Conservation (phyloP, 2,329 filamentous ascomycete species). For the Ceratocystis lukuohia region DNA sequence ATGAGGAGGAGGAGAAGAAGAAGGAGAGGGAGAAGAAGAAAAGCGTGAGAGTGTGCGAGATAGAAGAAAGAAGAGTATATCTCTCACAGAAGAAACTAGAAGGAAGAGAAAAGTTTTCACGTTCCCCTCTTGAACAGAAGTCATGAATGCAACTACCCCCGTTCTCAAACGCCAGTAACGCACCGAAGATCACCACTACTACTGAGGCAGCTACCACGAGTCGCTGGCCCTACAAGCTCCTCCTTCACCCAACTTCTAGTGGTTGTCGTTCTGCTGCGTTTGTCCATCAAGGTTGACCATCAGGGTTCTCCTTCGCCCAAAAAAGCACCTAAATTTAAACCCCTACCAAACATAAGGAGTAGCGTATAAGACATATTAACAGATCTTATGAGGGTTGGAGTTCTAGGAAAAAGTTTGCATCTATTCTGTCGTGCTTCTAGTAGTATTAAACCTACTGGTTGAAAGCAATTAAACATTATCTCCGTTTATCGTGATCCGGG, state of each 20-base stretch:
- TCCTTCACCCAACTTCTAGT: not conserved
- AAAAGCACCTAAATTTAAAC: not conserved
- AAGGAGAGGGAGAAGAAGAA: not conserved
- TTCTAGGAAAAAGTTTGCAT: not conserved
- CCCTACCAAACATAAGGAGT: not conserved
- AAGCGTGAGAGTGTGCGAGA: not conserved
- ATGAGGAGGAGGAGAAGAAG: not conserved
- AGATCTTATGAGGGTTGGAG: not conserved
- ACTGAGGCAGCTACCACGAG: not conserved
- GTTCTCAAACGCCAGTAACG: not conserved
- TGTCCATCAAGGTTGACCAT: constrained; percentile 20
- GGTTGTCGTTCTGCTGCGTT: not conserved
- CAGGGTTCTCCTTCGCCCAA: constrained; percentile 14
- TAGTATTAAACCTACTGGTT: not conserved
- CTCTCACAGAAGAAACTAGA: not conserved
- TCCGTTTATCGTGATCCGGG: not conserved
- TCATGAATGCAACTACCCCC: not conserved
- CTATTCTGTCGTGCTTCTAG: not conserved
- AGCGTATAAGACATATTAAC: not conserved
- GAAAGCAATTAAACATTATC: not conserved
- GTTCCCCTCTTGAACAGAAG: not conserved
- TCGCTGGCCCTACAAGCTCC: not conserved
- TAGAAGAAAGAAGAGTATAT: not conserved
- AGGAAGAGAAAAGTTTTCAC: constrained; percentile 5
- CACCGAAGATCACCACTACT: not conserved